Conservation (phyloP, 2,329 filamentous ascomycete species). For the Cadophora sp. region DNA sequence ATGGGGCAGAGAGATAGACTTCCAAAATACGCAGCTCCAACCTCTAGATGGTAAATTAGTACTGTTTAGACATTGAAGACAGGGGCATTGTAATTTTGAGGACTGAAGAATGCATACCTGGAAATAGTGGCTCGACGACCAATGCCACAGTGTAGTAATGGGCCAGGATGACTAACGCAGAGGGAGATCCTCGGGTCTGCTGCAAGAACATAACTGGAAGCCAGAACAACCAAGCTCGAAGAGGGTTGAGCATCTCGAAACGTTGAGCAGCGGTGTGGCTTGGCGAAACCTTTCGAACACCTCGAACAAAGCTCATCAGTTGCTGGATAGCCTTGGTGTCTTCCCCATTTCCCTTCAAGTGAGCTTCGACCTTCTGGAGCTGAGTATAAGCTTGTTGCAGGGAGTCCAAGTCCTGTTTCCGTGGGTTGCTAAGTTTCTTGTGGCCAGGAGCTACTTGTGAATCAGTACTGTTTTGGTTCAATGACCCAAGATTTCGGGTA, state of each 20-base stretch:
- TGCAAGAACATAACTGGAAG: conserved; percentile 85
- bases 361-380: conserved; percentile 70
- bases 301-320: conserved; percentile 74
- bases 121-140: conserved; percentile 88
- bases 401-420: conserved; percentile 73
- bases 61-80: neutral
- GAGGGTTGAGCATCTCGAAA: conserved; percentile 86
- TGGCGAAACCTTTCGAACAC: conserved; percentile 73
- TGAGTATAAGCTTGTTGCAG: conserved; percentile 72
- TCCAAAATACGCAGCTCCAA: conserved; percentile 87
- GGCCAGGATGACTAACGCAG: conserved; percentile 81
- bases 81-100: neutral
- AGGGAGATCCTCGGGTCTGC: conserved; percentile 75
- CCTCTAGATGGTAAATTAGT: conserved; percentile 56
- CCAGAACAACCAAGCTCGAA: conserved; percentile 96
- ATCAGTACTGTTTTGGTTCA: neutral
- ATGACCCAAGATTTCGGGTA: neutral
- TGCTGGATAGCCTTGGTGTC: conserved; percentile 73
- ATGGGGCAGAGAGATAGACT: conserved; percentile 81
- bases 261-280: conserved; percentile 79
- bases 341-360: conserved; percentile 72
- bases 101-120: conserved; percentile 44
- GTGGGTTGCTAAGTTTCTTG: conserved; percentile 63
- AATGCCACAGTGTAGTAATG: conserved; percentile 92
- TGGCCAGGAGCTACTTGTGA: conserved; percentile 55